Conservation (phyloP, 345 rosid genomes). For the Euphorbia tirucalli region DNA sequence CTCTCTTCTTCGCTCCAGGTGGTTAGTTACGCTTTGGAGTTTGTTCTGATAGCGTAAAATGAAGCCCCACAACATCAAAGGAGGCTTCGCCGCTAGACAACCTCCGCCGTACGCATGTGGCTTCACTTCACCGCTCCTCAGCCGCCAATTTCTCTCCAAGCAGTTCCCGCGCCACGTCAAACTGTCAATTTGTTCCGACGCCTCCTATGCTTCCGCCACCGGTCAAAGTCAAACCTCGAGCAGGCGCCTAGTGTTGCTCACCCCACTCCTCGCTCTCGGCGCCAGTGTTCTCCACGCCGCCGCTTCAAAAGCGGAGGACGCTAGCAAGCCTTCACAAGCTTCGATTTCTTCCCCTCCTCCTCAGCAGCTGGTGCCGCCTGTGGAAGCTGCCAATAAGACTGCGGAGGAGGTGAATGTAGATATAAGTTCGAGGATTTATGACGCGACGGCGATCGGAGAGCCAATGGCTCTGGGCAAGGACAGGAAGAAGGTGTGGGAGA, state of each 20-base stretch:
- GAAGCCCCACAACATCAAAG: conserved; percentile 9
- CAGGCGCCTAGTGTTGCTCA: conserved; percentile 42
- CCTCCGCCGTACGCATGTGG: neutral
- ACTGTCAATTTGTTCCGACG: neutral
- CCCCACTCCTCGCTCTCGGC: conserved; percentile 42
- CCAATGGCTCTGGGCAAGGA: conserved; percentile 86
- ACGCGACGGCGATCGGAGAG: conserved; percentile 88
- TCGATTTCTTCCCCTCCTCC: conserved; percentile 3
- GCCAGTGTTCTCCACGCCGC: conserved; percentile 17
- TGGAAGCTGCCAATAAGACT: conserved; percentile 19
- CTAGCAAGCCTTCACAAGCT: neutral
- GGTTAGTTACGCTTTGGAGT: neutral
- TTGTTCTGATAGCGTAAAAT: neutral
- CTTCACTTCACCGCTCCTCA: neutral
- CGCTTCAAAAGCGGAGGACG: conserved; percentile 23
- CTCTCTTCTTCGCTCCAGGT: neutral
- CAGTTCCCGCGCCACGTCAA: conserved; percentile 8
- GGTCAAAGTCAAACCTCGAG: conserved; percentile 18
- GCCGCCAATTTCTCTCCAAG: conserved; percentile 18
- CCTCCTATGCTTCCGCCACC: neutral
- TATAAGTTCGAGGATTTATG: conserved; percentile 62
- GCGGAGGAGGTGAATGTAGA: conserved; percentile 35
- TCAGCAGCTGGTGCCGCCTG: conserved; percentile 25
- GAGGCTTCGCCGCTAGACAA: neutral
- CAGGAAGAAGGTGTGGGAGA: conserved; percentile 82